Evolutionary conservation across 129 eudicot genomes (phyloP).

Genomic region (Arctium lappa): DNA sequence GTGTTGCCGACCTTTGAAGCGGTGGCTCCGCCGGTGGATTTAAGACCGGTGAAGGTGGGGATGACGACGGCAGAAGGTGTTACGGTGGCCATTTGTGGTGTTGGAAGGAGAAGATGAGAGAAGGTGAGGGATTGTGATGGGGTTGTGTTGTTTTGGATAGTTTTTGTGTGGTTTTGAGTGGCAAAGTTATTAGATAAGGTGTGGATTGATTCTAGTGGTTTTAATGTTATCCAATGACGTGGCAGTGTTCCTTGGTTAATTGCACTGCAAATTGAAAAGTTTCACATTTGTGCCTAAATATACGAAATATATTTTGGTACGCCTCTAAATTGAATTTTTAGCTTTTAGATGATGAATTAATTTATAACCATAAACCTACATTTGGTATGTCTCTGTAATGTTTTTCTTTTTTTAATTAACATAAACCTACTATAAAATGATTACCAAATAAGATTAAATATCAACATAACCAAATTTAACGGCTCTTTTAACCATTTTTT

Average conservation of each 20-base stretch:
- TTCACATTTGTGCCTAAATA: too few relatives aligned
- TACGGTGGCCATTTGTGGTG: not conserved
- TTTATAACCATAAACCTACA: too few relatives aligned
- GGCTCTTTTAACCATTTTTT: too few relatives aligned
- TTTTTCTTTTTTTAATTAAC: too few relatives aligned
- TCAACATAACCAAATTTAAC: too few relatives aligned
- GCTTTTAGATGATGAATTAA: too few relatives aligned
- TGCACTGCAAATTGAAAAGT: too few relatives aligned
- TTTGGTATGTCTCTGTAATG: too few relatives aligned
- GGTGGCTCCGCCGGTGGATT: not conserved
- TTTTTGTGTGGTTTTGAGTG: not conserved
- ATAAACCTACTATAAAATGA: too few relatives aligned
- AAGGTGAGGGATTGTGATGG: not conserved
- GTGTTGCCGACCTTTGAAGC: not conserved
- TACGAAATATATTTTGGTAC: too few relatives aligned
- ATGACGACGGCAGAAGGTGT: not conserved
- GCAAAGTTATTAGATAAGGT: not conserved
- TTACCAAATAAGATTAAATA: too few relatives aligned
- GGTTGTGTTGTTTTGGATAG: not conserved
- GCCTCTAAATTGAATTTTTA: too few relatives aligned
- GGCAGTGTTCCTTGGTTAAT: not conserved
- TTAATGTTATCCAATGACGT: not conserved
- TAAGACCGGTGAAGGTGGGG: not conserved
- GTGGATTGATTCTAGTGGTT: slow-evolving; percentile 1
- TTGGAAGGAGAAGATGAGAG: not conserved